Evolutionary conservation across 2,329 filamentous ascomycete species (phyloP).

Genomic region (Metarhizium anisopliae): DNA sequence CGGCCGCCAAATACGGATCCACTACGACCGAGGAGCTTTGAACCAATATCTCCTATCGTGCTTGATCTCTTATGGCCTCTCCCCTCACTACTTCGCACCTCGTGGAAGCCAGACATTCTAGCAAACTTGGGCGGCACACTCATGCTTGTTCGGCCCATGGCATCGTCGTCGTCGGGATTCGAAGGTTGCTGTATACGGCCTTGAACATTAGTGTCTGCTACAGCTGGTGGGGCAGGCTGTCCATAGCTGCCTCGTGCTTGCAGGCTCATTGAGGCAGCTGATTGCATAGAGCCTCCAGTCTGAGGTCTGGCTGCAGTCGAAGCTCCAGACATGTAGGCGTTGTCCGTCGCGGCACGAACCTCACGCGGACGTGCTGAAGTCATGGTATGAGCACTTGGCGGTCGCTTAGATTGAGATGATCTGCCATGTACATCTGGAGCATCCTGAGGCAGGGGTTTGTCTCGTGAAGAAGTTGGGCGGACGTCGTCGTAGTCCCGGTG

Average conservation of each 20-base stretch:
- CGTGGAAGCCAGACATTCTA: constrained; percentile 48
- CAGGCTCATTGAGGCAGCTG: constrained; percentile 55
- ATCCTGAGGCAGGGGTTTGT: constrained; percentile 54
- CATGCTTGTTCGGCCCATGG: constrained; percentile 54
- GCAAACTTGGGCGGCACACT: constrained; percentile 50
- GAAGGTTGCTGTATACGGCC: constrained; percentile 78
- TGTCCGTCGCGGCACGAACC: constrained; percentile 29
- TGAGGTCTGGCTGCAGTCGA: constrained; percentile 53
- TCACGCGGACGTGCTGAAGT: constrained; percentile 19
- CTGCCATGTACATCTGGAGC: constrained; percentile 39
- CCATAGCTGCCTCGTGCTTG: constrained; percentile 63
- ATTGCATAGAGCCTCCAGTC: constrained; percentile 74
- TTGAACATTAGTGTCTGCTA: constrained; percentile 82
- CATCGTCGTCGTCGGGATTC: constrained; percentile 56
- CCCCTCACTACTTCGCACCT: constrained; percentile 34
- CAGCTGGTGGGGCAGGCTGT: constrained; percentile 76
- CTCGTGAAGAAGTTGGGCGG: constrained; percentile 27
- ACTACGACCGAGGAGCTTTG: constrained; percentile 76
- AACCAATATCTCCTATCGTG: constrained; percentile 72
- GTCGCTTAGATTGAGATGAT: constrained; percentile 28
- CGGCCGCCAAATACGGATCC: constrained; percentile 70
- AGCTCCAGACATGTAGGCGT: constrained; percentile 32
- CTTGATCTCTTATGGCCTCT: constrained; percentile 60
- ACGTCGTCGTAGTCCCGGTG: constrained; percentile 33
- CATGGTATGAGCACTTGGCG: constrained; percentile 36